A percentile compares a stretch with the other conserved stretches of the same genome.
phyloP scores from a whole-genome alignment of 176 grass and related monocot genomes.

The Dendrocalamus sinicus region DNA sequence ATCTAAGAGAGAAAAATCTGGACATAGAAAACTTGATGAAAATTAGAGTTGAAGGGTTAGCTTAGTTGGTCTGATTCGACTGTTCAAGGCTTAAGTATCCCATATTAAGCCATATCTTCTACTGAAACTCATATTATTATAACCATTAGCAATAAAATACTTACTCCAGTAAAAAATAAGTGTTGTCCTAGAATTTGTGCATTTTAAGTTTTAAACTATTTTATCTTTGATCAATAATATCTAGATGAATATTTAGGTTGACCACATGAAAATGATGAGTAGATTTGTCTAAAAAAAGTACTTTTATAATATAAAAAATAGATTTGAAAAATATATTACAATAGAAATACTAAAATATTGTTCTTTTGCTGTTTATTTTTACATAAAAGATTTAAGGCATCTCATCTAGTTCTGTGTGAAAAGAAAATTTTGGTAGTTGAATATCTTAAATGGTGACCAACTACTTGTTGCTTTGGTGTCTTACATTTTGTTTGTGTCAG shows the following conservation, averaged over 20 bases:
- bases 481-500: conserved; percentile 62
- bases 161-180: background rate
- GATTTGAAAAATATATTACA: conserved; percentile 3
- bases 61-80: background rate
- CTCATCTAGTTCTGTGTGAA: conserved; percentile 11
- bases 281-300: background rate
- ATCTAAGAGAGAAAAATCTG: background rate
- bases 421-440: conserved; percentile 25
- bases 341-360: background rate
- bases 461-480: conserved; percentile 3
- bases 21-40: conserved; percentile 10
- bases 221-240: background rate
- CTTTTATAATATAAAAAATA: background rate
- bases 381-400: background rate
- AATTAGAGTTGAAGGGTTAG: background rate
- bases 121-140: background rate
- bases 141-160: conserved; percentile 7
- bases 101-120: conserved; percentile 25
- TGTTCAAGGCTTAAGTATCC: background rate
- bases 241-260: conserved; percentile 15
- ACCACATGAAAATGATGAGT: background rate
- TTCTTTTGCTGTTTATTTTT: conserved; percentile 8
- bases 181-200: background rate
- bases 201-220: background rate
- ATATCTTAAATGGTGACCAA: conserved; percentile 7